Base-by-base conservation (phyloP, 108 stramenopile genomes). In the Schizochytrium sp. region DNA sequence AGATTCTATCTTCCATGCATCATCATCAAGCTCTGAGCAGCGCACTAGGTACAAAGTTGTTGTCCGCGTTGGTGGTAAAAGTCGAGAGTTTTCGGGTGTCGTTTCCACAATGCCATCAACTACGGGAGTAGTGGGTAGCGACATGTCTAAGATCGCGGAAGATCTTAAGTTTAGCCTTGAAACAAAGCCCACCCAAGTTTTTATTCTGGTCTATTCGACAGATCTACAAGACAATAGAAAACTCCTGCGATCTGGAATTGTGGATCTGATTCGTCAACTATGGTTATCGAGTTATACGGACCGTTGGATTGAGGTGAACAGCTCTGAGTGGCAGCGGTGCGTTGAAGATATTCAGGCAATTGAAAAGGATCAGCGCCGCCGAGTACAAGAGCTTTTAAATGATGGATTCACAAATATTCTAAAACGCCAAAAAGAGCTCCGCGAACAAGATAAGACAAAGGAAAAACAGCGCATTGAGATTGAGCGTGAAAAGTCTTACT, bases 231-330 rank as follows among this genome's bases (percentile, higher is more conserved):
- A 69, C 64, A 69, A 69, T 38, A 38, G 64, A 1, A 38, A 7
- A 15, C 28, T 69, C 1, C 28, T 69, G 12, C 64, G 64, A 15
- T 12, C 64, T 38, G 64, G 64, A 0, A 69, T 3, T 44, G 28
- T 69, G 10, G 64, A 69, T 15, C 64, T 69, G 10, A 44, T 69
- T 8, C 40, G 44, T 8, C 64, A 69, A 44, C 64, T 69, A 10
- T 69, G 64, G 64, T 38, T 38, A 38, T 38, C 42, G 5, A 7
- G 44, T 8, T 44, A 13, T 7, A 38, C 64, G 12, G 15, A 69
- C 42, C 44, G 42, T 44, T 83, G 76, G 76, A 46, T 83, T 40
- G 50, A 83, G 50, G 76, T 83, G 76, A 83, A 83, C 53, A 55
- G 76, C 28, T 10, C 10, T 5, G 76, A 40, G 2, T 83, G 64